These are phyloP conservation scores for Claviceps sp. DNA, from an alignment of 2,329 filamentous ascomycete genomes.

Conservation along the genomic window DNA sequence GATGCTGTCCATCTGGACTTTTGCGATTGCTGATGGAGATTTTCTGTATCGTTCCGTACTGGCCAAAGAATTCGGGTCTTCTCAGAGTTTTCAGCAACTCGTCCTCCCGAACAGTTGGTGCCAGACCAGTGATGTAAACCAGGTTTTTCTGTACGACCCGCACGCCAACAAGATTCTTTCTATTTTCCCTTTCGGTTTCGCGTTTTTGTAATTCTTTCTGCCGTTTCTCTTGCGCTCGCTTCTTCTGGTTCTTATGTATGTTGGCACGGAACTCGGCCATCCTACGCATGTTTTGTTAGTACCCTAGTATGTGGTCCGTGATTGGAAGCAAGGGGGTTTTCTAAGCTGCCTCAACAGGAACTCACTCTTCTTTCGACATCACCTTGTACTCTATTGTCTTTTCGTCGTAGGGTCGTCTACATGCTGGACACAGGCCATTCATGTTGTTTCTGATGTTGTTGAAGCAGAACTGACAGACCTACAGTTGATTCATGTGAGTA, in stretches of 20 bases:
- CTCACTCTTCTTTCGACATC: conserved; percentile 87
- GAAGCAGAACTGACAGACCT: conserved; percentile 99
- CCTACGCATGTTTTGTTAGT: conserved; percentile 25
- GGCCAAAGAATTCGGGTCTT: conserved; percentile 87
- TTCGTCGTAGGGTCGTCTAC: conserved; percentile 87
- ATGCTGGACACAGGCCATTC: conserved; percentile 96
- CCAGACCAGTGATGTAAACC: conserved; percentile 92
- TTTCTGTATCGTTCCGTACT: conserved; percentile 97
- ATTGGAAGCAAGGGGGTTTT: not conserved
- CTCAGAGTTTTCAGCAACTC: conserved; percentile 81
- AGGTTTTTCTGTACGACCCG: conserved; percentile 97
- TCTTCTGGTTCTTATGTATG: conserved; percentile 84
- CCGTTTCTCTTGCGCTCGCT: conserved; percentile 65
- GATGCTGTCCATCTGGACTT: conserved; percentile 58
- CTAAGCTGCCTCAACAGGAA: conserved; percentile 10
- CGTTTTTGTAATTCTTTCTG: conserved; percentile 95
- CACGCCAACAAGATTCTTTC: conserved; percentile 90
- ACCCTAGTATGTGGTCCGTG: not conserved
- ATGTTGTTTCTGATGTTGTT: conserved; percentile 98
- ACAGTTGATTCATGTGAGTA: not conserved
- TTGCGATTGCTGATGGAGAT: conserved; percentile 97
- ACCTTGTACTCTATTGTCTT: conserved; percentile 96
- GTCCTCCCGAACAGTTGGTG: conserved; percentile 83
- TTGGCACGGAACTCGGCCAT: conserved; percentile 64
- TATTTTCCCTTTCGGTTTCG: conserved; percentile 87